phyloP scores from a whole-genome alignment of 1,284 basidiomycete species.

The Cutaneotrichosporon sp. region DNA sequence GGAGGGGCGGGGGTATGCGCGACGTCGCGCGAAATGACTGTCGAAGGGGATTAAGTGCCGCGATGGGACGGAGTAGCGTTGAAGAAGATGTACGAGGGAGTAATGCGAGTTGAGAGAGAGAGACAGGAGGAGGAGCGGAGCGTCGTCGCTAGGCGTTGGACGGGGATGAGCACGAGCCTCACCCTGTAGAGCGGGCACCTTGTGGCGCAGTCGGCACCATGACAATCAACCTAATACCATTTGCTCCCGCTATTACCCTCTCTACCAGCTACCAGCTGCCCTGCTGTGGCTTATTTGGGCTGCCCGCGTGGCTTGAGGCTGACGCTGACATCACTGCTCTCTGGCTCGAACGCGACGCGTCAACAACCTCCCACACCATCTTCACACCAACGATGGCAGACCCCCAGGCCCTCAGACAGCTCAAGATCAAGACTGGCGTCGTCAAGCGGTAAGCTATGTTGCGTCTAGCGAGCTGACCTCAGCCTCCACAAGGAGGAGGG shows the following conservation, averaged over 20 bases:
- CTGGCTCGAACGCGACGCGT: background rate
- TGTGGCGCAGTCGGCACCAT: too few relatives aligned
- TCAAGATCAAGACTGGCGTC: constrained; percentile 77
- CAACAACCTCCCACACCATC: background rate
- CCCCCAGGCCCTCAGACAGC: constrained; percentile 56
- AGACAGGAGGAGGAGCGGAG: background rate
- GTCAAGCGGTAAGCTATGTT: constrained; percentile 73
- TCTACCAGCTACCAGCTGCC: background rate
- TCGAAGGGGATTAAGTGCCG: too few relatives aligned
- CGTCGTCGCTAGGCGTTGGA: too few relatives aligned
- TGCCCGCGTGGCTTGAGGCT: too few relatives aligned
- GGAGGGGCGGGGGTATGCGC: too few relatives aligned
- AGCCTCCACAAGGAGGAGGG: constrained; percentile 74
- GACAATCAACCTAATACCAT: background rate
- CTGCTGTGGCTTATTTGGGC: background rate
- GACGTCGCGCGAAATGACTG: background rate
- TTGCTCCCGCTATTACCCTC: background rate
- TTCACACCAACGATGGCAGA: constrained; percentile 45
- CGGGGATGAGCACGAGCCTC: too few relatives aligned
- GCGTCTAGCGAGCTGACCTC: constrained; percentile 11
- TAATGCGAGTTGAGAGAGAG: too few relatives aligned
- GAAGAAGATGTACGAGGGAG: background rate
- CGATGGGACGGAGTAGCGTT: background rate
- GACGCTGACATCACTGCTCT: background rate
- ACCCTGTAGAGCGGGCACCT: too few relatives aligned